These are phyloP conservation scores for Solanum ahanhuiri DNA, from an alignment of 257 asterid species.

Conservation along the genomic window DNA sequence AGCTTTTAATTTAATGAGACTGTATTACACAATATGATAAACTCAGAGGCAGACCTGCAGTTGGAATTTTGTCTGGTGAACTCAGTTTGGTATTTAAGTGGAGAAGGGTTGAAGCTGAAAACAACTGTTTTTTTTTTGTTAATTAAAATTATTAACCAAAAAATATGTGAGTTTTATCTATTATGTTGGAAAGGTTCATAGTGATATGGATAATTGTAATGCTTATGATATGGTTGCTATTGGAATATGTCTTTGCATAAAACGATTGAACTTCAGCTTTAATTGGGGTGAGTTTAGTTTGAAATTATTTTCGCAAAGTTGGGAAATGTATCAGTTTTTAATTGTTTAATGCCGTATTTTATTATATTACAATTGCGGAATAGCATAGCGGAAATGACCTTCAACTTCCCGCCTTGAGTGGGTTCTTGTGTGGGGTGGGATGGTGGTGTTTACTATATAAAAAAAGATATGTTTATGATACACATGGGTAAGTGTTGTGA, in stretches of 20 bases:
- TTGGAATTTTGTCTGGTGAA: background rate
- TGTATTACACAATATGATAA: background rate
- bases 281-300: background rate
- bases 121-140: background rate
- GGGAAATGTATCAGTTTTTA: background rate
- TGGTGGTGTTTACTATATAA: background rate
- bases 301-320: background rate
- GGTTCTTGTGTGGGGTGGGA: background rate
- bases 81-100: background rate
- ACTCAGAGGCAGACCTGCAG: background rate
- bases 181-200: background rate
- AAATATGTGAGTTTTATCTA: background rate
- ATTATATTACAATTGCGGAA: background rate
- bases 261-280: background rate
- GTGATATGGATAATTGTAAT: background rate
- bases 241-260: background rate
- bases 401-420: background rate
- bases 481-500: background rate
- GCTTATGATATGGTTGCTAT: background rate
- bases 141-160: too few species aligned
- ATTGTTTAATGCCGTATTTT: background rate
- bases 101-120: background rate
- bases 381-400: background rate
- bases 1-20: background rate
- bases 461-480: background rate